These are phyloP conservation scores for Conticribra weissflogii DNA, from an alignment of 108 stramenopile genomes.

Conservation along the genomic window DNA sequence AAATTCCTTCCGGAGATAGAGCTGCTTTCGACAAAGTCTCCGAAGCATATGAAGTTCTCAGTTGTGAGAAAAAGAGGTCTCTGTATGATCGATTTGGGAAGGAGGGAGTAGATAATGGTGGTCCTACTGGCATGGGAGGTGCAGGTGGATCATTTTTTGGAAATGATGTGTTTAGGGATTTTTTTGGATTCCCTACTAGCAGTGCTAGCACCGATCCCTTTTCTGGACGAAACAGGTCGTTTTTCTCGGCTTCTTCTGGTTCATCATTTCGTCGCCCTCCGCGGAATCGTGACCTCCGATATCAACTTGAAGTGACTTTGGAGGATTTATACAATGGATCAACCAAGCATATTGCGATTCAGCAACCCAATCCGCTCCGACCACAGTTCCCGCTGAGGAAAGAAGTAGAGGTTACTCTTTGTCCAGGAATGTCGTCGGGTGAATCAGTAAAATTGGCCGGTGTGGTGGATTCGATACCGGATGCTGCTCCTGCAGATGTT, in stretches of 20 bases:
- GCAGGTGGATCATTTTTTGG: constrained; percentile 17
- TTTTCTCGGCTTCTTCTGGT: background rate
- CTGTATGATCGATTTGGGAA: constrained; percentile 94
- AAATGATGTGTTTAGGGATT: constrained; percentile 33
- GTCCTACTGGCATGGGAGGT: constrained; percentile 12
- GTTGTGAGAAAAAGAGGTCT: constrained; percentile 84
- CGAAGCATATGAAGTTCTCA: constrained; percentile 94
- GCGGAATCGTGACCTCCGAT: constrained; percentile 66
- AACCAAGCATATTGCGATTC: constrained; percentile 53
- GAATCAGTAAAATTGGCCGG: constrained; percentile 65
- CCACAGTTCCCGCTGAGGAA: constrained; percentile 45
- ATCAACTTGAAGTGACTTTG: constrained; percentile 76
- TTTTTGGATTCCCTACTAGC: constrained; percentile 12
- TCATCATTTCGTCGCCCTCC: constrained; percentile 19
- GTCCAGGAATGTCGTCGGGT: constrained; percentile 60
- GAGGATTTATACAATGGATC: constrained; percentile 82
- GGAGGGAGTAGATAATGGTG: constrained; percentile 50
- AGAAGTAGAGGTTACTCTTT: constrained; percentile 62
- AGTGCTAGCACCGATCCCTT: constrained; percentile 10
- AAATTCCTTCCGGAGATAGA: constrained; percentile 72
- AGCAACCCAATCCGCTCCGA: constrained; percentile 50
- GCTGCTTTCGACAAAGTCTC: constrained; percentile 91
- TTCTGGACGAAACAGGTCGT: background rate
- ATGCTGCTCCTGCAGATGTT: constrained; percentile 75
- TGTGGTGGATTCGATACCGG: constrained; percentile 64